A percentile compares a stretch with the other conserved stretches of the same genome.
Evolutionary conservation across 805 yeast species (phyloP).

Genomic region (Cyberlindnera petersonii): DNA sequence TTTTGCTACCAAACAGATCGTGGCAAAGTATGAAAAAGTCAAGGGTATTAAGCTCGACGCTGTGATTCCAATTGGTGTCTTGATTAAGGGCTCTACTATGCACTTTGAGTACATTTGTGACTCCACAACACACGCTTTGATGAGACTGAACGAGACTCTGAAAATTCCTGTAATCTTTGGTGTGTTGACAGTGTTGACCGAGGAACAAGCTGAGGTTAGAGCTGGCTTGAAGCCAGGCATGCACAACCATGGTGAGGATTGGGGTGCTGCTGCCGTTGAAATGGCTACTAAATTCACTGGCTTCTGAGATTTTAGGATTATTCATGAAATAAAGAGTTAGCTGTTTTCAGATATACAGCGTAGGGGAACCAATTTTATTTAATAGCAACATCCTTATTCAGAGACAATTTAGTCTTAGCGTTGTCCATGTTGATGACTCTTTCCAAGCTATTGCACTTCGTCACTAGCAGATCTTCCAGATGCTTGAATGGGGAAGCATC

Average conservation of each 20-base stretch:
- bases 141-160: slow-evolving; percentile 71
- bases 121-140: slow-evolving; percentile 76
- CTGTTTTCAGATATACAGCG: too few relatives aligned
- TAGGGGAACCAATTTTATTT: too few relatives aligned
- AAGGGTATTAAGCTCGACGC: slow-evolving; percentile 64
- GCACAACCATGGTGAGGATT: slow-evolving; percentile 97
- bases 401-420: neutral
- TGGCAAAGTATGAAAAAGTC: slow-evolving; percentile 37
- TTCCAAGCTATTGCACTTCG: slow-evolving; percentile 14
- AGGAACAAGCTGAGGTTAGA: slow-evolving; percentile 88
- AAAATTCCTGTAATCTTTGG: slow-evolving; percentile 88
- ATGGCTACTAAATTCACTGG: slow-evolving; percentile 57
- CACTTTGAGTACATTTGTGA: slow-evolving; percentile 98
- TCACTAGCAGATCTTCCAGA: slow-evolving; percentile 13
- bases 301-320: neutral
- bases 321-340: neutral
- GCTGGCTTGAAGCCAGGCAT: slow-evolving; percentile 79
- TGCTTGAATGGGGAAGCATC: slow-evolving; percentile 7
- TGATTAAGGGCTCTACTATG: slow-evolving; percentile 96
- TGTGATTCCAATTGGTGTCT: slow-evolving; percentile 87
- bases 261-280: slow-evolving; percentile 99
- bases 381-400: neutral
- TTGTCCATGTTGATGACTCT: slow-evolving; percentile 1
- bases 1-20: slow-evolving; percentile 58
- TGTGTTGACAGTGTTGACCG: slow-evolving; percentile 87